Evolutionary conservation across 208 protist genomes (phyloP).

Genomic region (Leishmania tropica): DNA sequence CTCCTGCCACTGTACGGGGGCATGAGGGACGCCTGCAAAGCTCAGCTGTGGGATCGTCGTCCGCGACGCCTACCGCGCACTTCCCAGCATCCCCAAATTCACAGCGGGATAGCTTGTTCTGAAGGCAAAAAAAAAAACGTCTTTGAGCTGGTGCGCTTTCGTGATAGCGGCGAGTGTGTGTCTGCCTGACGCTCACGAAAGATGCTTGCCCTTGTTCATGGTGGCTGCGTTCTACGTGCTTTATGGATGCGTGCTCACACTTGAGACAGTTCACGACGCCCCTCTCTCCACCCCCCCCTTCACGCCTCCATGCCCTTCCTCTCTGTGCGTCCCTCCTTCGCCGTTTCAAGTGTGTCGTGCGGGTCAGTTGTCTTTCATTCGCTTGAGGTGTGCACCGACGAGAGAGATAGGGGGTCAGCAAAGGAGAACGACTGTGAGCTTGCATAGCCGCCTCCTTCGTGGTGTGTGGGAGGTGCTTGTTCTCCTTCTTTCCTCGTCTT

Average conservation of each 20-base stretch:
- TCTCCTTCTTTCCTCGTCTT: background rate
- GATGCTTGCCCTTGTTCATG: background rate
- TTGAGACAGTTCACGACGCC: background rate
- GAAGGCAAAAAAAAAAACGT: constrained; percentile 1
- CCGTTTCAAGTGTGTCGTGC: background rate
- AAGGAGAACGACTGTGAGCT: background rate
- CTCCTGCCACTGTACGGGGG: background rate
- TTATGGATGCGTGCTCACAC: background rate
- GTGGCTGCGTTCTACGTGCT: background rate
- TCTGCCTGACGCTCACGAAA: background rate
- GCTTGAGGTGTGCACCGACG: background rate
- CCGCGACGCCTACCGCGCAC: background rate
- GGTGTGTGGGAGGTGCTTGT: background rate
- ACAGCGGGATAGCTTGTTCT: constrained; percentile 14
- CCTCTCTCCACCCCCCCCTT: background rate
- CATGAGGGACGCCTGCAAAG: background rate
- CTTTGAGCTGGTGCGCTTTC: background rate
- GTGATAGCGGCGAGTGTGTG: background rate
- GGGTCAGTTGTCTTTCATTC: background rate
- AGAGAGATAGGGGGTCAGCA: background rate
- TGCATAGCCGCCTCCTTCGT: background rate
- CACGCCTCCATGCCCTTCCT: background rate
- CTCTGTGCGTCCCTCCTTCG: background rate
- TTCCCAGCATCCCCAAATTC: background rate
- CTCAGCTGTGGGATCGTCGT: background rate